A percentile compares a stretch with the other conserved stretches of the same genome.
phyloP scores from a whole-genome alignment of 2,329 filamentous ascomycete species.

The Daldinia sp. region DNA sequence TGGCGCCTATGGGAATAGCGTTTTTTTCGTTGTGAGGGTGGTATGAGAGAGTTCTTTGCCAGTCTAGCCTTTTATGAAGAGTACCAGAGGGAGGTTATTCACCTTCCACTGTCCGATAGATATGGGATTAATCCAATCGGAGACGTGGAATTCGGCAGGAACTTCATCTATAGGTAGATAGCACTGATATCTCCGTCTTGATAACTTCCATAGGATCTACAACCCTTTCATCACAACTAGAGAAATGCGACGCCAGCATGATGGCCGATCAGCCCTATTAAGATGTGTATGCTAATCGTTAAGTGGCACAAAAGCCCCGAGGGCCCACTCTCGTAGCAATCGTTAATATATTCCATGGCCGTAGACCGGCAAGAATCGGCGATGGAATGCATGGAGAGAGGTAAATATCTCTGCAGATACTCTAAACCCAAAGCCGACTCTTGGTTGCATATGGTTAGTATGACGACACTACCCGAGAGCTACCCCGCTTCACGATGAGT shows the following conservation, averaged over 20 bases:
- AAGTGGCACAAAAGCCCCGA: conserved; percentile 20
- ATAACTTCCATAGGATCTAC: conserved; percentile 21
- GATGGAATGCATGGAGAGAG: conserved; percentile 30
- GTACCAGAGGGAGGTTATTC: background rate
- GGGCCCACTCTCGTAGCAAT: conserved; percentile 37
- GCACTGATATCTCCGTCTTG: background rate
- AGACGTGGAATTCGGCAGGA: background rate
- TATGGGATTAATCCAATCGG: conserved; percentile 15
- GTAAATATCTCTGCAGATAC: conserved; percentile 20
- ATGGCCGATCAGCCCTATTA: conserved; percentile 28
- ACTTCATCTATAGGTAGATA: conserved; percentile 1
- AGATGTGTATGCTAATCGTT: conserved; percentile 27
- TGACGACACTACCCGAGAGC: conserved; percentile 45
- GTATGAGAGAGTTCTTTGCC: background rate
- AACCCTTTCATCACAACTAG: conserved; percentile 27
- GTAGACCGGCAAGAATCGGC: conserved; percentile 41
- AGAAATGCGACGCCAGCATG: conserved; percentile 16
- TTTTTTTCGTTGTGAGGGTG: background rate
- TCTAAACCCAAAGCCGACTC: conserved; percentile 16
- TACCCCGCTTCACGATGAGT: conserved; percentile 44
- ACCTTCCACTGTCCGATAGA: conserved; percentile 6
- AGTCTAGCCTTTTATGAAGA: background rate
- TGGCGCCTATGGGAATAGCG: conserved; percentile 11
- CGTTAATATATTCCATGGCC: conserved; percentile 24
- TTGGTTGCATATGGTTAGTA: conserved; percentile 33